These are phyloP conservation scores for Cladosporium oxysporum DNA, from an alignment of 2,329 filamentous ascomycete genomes.

Conservation along the genomic window DNA sequence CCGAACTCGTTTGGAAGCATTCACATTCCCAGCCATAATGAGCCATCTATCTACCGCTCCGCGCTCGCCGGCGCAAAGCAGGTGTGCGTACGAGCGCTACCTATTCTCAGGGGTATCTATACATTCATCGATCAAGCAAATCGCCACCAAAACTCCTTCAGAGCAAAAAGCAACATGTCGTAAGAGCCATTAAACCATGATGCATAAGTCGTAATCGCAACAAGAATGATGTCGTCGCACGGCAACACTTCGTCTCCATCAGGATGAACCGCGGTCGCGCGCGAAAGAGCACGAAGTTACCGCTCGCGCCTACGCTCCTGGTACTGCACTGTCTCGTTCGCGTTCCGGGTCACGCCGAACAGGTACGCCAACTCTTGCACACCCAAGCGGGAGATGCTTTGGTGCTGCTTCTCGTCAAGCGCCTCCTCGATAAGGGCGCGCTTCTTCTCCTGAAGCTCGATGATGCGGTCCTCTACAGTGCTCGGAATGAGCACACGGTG, in stretches of 20 bases:
- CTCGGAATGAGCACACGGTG: constrained; percentile 75
- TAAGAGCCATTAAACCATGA: neutral
- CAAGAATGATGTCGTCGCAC: neutral
- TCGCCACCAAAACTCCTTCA: neutral
- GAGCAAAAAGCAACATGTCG: neutral
- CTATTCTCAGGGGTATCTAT: constrained; percentile 9
- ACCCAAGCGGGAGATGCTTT: constrained; percentile 66
- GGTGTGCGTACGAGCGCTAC: neutral
- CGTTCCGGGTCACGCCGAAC: constrained; percentile 52
- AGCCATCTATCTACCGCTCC: neutral
- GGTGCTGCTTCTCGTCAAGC: constrained; percentile 72
- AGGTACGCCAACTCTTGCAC: constrained; percentile 69
- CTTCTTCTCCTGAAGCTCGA: constrained; percentile 77
- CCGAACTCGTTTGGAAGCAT: neutral
- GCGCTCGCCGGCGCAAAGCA: constrained; percentile 7
- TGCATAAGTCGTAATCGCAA: neutral
- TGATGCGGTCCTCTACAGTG: constrained; percentile 86
- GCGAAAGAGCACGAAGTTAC: neutral
- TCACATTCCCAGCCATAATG: neutral
- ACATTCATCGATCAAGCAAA: neutral
- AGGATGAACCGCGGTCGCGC: too few species aligned
- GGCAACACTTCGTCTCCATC: neutral
- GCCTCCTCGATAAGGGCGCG: constrained; percentile 74
- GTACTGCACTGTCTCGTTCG: constrained; percentile 30
- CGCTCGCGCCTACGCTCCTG: constrained; percentile 13